A percentile compares a stretch with the other conserved stretches of the same genome.
phyloP scores from a whole-genome alignment of 257 asterid genomes.

The Eucommia ulmoides region DNA sequence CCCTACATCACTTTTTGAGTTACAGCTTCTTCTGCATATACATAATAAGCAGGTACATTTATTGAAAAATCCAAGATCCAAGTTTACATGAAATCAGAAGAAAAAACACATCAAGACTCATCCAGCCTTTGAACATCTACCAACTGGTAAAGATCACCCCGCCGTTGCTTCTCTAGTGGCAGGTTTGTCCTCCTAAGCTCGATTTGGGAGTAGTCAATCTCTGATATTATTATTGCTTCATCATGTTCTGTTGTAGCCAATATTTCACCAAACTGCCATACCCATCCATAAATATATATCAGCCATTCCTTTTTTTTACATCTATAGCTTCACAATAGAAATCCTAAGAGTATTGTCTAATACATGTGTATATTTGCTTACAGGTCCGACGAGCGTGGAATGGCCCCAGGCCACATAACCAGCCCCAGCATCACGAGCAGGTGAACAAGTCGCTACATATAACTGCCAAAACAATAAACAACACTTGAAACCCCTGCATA shows the following conservation, averaged over 20 bases:
- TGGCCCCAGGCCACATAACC: slow-evolving; percentile 97
- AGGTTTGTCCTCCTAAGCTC: slow-evolving; percentile 84
- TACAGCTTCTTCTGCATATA: too few relatives aligned
- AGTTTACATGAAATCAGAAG: too few relatives aligned
- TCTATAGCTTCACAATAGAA: too few relatives aligned
- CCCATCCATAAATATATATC: too few relatives aligned
- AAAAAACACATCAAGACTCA: too few relatives aligned
- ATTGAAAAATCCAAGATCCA: too few relatives aligned
- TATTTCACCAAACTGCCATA: slow-evolving; percentile 91
- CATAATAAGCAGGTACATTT: too few relatives aligned
- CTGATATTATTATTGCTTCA: slow-evolving; percentile 65
- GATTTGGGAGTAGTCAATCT: slow-evolving; percentile 67
- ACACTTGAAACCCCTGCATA: neutral
- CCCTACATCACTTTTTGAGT: too few relatives aligned
- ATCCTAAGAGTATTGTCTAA: too few relatives aligned
- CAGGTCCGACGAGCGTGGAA: slow-evolving; percentile 92
- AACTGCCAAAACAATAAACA: slow-evolving; percentile 30
- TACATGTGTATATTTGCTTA: too few relatives aligned
- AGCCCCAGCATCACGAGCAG: slow-evolving; percentile 79
- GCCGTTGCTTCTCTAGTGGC: slow-evolving; percentile 81
- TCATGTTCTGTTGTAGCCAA: slow-evolving; percentile 77
- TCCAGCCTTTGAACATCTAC: too few relatives aligned
- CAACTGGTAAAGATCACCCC: slow-evolving; percentile 90
- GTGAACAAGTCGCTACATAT: slow-evolving; percentile 89
- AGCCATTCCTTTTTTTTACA: too few relatives aligned